Conservation (phyloP, 192 early-diverging fungal species). For the Umbelopsis vinacea region DNA sequence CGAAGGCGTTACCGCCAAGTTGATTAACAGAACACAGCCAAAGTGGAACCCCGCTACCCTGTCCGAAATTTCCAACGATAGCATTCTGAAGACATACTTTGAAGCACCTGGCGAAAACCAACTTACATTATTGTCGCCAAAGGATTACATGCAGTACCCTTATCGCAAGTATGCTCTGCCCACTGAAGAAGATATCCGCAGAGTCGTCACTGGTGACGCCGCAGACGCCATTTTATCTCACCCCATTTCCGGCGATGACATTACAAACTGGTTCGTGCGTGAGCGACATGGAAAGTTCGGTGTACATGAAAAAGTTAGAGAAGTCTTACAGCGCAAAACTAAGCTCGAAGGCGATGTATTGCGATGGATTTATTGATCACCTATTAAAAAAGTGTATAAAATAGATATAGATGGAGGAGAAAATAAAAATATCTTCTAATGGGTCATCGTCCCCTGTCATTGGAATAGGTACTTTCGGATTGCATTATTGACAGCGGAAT, state of each 20-base stretch:
- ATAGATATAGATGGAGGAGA: constrained; percentile 16
- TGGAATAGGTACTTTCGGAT: background rate
- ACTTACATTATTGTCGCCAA: constrained; percentile 41
- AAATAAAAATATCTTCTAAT: constrained; percentile 10
- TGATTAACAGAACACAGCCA: constrained; percentile 72
- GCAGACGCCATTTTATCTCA: constrained; percentile 54
- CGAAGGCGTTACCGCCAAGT: constrained; percentile 82
- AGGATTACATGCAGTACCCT: constrained; percentile 56
- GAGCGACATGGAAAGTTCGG: constrained; percentile 67
- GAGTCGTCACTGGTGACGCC: constrained; percentile 61
- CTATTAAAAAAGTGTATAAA: constrained; percentile 11
- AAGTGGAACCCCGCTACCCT: constrained; percentile 76
- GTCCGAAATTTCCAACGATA: constrained; percentile 49
- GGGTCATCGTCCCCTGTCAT: too few relatives aligned
- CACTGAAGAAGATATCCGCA: constrained; percentile 62
- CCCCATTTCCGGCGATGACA: constrained; percentile 42
- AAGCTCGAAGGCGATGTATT: constrained; percentile 15
- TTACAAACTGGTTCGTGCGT: constrained; percentile 63
- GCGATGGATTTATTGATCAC: constrained; percentile 16
- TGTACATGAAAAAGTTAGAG: constrained; percentile 64
- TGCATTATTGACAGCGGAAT: background rate
- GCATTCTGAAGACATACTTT: constrained; percentile 59
- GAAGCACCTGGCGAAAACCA: constrained; percentile 29
- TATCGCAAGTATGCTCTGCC: constrained; percentile 64
- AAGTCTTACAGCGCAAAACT: constrained; percentile 59